Evolutionary conservation across 2,329 filamentous ascomycete species (phyloP).

Genomic region (Xylariaceae sp.): DNA sequence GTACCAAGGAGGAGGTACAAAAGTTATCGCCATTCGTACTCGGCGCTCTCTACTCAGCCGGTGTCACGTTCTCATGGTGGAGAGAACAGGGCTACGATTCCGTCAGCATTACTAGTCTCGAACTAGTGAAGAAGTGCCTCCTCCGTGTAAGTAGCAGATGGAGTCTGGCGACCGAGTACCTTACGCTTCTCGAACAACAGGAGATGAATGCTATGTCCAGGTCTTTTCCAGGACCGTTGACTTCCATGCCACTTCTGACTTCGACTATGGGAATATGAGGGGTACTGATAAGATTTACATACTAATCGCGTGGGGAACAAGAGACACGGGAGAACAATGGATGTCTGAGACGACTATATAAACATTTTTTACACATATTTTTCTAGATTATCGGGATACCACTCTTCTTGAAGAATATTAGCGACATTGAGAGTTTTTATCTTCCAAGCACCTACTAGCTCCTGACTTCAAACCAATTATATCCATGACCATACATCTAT

Average conservation of each 20-base stretch:
- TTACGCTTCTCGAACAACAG: constrained; percentile 8
- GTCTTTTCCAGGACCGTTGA: background rate
- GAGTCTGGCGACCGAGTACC: constrained; percentile 13
- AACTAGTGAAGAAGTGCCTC: constrained; percentile 11
- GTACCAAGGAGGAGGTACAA: constrained; percentile 11
- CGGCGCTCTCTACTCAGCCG: constrained; percentile 15
- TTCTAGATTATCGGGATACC: no score
- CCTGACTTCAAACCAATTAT: no score
- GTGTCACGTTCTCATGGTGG: background rate
- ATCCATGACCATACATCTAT: no score
- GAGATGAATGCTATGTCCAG: constrained; percentile 6
- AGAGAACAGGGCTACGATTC: background rate
- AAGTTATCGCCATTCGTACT: constrained; percentile 17
- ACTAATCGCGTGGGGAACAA: background rate
- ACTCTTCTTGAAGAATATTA: no score
- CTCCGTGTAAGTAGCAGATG: constrained; percentile 10
- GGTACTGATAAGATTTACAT: no score
- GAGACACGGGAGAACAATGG: background rate
- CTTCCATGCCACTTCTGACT: background rate
- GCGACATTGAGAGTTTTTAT: no score
- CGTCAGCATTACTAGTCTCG: background rate
- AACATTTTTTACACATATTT: no score
- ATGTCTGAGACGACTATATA: no score
- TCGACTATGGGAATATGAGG: background rate
- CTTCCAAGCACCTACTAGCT: no score